Percentiles rank a stretch among this genome's conserved stretches.
Conservation (phyloP, 352 stramenopile species). For the Phytophthora megakarya region DNA sequence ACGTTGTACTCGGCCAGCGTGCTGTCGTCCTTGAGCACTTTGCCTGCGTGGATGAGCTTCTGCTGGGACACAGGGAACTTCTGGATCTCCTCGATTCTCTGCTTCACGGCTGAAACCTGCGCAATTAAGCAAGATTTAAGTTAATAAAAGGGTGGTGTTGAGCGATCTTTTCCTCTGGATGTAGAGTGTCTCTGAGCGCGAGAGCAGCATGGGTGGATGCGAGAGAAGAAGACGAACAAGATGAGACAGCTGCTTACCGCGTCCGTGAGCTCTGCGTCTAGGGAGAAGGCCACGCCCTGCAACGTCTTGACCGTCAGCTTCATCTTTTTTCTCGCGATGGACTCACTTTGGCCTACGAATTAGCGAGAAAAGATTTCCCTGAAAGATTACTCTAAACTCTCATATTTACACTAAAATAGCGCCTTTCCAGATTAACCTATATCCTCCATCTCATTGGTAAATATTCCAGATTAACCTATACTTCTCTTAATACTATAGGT, state of each 20-base stretch:
- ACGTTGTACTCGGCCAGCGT: constrained; percentile 82
- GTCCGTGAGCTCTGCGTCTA: constrained; percentile 76
- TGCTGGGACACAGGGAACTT: constrained; percentile 73
- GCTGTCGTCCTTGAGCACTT: constrained; percentile 89
- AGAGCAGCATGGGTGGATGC: neutral
- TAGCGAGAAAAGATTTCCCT: constrained; percentile 29
- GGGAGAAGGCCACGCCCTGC: constrained; percentile 79
- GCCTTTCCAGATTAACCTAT: neutral
- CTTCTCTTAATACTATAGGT: neutral
- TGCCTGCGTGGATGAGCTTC: constrained; percentile 89
- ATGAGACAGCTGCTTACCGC: constrained; percentile 43
- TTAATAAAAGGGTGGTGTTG: constrained; percentile 2
- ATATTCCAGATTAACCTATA: neutral
- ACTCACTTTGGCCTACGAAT: constrained; percentile 1
- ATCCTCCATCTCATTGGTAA: too few relatives aligned
- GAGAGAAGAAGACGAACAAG: neutral
- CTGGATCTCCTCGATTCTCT: constrained; percentile 80
- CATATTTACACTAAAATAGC: neutral
- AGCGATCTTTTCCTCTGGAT: constrained; percentile 6
- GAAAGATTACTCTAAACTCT: constrained; percentile 5
- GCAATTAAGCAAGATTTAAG: constrained; percentile 3
- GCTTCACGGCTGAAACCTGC: constrained; percentile 78
- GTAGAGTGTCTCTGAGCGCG: neutral
- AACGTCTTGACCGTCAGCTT: constrained; percentile 90
- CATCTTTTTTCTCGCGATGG: constrained; percentile 45